Base-by-base conservation (phyloP, 192 early-diverging fungal species). In the Fimicolochytrium jonesii region DNA sequence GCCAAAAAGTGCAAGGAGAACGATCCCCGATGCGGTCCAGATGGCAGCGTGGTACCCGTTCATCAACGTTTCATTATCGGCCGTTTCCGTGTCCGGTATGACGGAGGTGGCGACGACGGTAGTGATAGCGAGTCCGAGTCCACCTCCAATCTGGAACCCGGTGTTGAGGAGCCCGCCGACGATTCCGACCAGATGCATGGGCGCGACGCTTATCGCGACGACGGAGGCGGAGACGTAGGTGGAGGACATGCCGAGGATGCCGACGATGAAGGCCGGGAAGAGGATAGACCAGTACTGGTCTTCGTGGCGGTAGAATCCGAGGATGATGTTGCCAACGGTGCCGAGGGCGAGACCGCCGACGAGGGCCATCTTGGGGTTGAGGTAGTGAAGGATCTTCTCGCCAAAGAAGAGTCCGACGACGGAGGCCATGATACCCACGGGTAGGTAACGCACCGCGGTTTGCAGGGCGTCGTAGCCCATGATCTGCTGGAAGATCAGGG, bases 401-500 rank as follows among this genome's bases (percentile, higher is more conserved):
- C 73, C 41, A 32, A 65, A 23, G 10, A 64, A 35, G 29, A 64
- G 57, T 22, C 63, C 59, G 1, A 75, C 59, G 18, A 78, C 39
- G 1, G 59, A 56, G 1, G 71, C 52, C 29, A 61, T 15, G 28
- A 78, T 51, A 2, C 73, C 63, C 34, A 68, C 59, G 9, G 71
- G 68, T 15, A 78, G 51, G 37, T 69, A 76, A 2, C 71, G 68
- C 2, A 78, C 35, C 9, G 77, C 77, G 1, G 73, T 61, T 49
- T 78, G 34, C 22, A 76, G 35, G 11, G 73, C 56, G 46, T 31
- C 52, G 56, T 69, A 78, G 25, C 55, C 49, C 30, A 55, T 73
- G 9, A 71, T 62, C 20, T 78, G 67, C 39, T 78, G 74, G 59
- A 78, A 76, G 36, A 67, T 61, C 59, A 78, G 53, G 44, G 74